Evolutionary conservation across 371 early-diverging fungal genomes (phyloP).

Genomic region (Mucor saturninus): DNA sequence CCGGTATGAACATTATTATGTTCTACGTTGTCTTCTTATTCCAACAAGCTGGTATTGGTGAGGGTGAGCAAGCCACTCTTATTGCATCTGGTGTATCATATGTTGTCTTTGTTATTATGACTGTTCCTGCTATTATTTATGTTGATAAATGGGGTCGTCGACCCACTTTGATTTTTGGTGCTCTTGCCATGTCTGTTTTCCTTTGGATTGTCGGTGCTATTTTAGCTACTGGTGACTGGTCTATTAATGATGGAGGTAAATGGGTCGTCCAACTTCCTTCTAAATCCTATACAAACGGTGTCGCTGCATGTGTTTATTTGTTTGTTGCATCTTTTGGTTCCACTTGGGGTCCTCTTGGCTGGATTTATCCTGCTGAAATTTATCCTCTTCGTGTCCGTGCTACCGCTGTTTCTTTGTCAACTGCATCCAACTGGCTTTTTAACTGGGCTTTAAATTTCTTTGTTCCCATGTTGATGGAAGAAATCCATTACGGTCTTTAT

Average conservation of each 20-base stretch:
- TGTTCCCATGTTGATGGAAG: constrained; percentile 64
- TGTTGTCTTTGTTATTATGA: constrained; percentile 57
- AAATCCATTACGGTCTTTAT: constrained; percentile 67
- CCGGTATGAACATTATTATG: constrained; percentile 73
- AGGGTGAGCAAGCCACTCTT: constrained; percentile 41
- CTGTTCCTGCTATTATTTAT: constrained; percentile 79
- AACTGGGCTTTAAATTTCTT: constrained; percentile 73
- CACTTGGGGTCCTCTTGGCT: constrained; percentile 92
- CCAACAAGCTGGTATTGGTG: constrained; percentile 42
- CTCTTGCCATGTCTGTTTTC: constrained; percentile 44
- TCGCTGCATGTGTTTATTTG: constrained; percentile 68
- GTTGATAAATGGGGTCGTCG: constrained; percentile 79
- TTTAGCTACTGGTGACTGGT: constrained; percentile 57
- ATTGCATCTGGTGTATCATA: constrained; percentile 49
- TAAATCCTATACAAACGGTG: constrained; percentile 31
- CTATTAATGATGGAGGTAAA: constrained; percentile 32
- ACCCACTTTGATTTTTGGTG: constrained; percentile 61
- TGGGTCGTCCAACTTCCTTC: background rate
- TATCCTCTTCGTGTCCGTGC: constrained; percentile 79
- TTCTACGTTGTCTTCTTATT: constrained; percentile 53
- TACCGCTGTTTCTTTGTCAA: constrained; percentile 85
- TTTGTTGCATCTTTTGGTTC: constrained; percentile 80
- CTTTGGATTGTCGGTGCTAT: constrained; percentile 45
- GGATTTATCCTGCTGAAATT: constrained; percentile 93
- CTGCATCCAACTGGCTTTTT: constrained; percentile 90